Evolutionary conservation across 208 protist species (phyloP), one percentile per base, ranked within the genome.

Genomic region (Novymonas esmeraldas): DNA sequence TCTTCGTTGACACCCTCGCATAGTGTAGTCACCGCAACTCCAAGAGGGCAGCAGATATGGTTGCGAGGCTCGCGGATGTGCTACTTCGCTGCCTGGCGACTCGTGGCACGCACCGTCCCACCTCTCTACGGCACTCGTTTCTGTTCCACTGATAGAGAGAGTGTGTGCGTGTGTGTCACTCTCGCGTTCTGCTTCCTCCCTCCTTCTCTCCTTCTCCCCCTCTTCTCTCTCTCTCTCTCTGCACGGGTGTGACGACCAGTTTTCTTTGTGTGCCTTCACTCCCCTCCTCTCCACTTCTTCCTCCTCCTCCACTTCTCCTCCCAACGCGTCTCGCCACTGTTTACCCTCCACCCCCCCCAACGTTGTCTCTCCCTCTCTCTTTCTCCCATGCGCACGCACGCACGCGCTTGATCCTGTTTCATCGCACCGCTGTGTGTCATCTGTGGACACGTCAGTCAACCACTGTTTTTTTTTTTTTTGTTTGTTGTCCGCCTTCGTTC

Each of bases 141-240:
- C 42, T 48, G 18, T 20, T 10, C 22, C 42, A 48, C 16, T 24
- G 22, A 20, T 20, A 48, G 22, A 48, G 2, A 48, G 22, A 48
- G 42, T 48, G 42, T 48, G 42, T 48, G 42, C 9, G 42, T n/a
- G 42, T 48, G 42, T n/a, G 42, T 48, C n/a, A n/a, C n/a, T n/a
- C n/a, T n/a, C n/a, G 42, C 22, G 7, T 13, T 20, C 14, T 24
- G 42, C 45, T 38, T 71, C 14, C 29, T 20, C 26, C 18, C 38
- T 18, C 11, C 38, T 62, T 45, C 54, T 62, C 10, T 51, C 2
- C 45, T 54, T 31, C 16, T 24, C 51, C 51, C n/a, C 26, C 24
- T 55, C 9, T 24, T 28, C 33, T 26, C 45, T 49, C 51, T 46
- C 48, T 33, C 45, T 20, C 22, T 48, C 4, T 5, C 22, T 48